phyloP scores from a whole-genome alignment of 2,329 filamentous ascomycete genomes.

The Diaporthe longicolla region DNA sequence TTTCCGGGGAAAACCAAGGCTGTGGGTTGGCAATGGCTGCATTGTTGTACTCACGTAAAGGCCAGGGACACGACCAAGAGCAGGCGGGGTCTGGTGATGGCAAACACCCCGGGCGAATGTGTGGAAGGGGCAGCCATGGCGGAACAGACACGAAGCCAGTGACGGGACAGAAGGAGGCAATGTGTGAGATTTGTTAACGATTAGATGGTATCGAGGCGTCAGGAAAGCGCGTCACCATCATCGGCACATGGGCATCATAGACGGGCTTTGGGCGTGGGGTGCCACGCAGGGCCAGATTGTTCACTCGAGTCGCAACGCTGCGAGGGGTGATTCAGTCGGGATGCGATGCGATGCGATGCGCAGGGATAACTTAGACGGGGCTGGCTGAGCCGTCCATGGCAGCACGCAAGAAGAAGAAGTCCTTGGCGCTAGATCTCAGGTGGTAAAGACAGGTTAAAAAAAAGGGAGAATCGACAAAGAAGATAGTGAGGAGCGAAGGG shows the following conservation, averaged over 20 bases:
- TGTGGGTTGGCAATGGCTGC: background rate
- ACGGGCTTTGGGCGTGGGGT: slow-evolving; percentile 10
- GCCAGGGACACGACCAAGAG: slow-evolving; percentile 53
- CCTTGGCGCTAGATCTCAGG: background rate
- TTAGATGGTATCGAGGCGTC: slow-evolving; percentile 25
- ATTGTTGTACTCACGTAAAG: slow-evolving; percentile 54
- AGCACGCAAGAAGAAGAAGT: background rate
- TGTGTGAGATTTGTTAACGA: background rate
- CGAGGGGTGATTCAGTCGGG: background rate
- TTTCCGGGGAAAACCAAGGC: background rate
- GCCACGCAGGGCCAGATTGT: slow-evolving; percentile 23
- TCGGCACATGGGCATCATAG: slow-evolving; percentile 28
- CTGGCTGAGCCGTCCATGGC: slow-evolving; percentile 1
- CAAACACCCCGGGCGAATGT: slow-evolving; percentile 46
- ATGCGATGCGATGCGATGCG: slow-evolving; percentile 1
- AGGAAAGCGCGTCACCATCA: slow-evolving; percentile 21
- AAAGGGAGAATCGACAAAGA: background rate
- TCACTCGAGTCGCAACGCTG: slow-evolving; percentile 1
- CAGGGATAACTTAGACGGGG: slow-evolving; percentile 23
- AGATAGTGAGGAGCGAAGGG: slow-evolving; percentile 20
- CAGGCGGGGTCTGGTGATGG: slow-evolving; percentile 54
- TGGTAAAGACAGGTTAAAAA: background rate
- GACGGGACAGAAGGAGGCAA: background rate
- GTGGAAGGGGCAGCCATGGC: slow-evolving; percentile 45
- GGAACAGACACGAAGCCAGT: background rate